Evolutionary conservation across 495 filamentous ascomycete species (phyloP), one percentile per base, ranked within the genome.

Genomic region (Massariosphaeria phaeospora): DNA sequence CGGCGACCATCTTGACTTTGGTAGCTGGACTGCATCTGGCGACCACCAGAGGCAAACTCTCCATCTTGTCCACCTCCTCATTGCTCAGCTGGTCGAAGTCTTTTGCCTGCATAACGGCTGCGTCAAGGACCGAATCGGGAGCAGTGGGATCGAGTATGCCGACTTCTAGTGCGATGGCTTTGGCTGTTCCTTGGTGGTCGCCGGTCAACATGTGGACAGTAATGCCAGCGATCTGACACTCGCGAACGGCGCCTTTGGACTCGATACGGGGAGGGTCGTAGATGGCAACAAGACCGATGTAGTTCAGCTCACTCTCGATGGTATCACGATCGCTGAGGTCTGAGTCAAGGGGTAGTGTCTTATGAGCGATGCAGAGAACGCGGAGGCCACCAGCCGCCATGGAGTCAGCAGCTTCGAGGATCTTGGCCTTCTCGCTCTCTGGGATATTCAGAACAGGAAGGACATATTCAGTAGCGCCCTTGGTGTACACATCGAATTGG

Each of bases 1-100:
- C 83, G 39, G 84, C 78, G 20, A 90, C 82, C 78, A 88, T 85
- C 41, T 83, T 81, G 30, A 88, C 80, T 63, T 87, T 87, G 17
- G 83, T 85, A 45, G 78, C 73, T 0, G 84, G 84, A n/a, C 80
- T 78, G 52, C 83, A 86, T 41, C 84, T 76, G 61, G 84, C 81
- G 59, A 87, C 73, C 26, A 88, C 82, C 41, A 84, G 60, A 3
- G 84, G 81, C 8, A 87, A 73, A 26, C 69, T 75, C 25, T 80
- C 77, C 33, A 87, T 65, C 1, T 66, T 63, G 55, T 88, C 84
- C 55, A 86, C 79, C 53, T 86, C 74, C 2, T 73, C 71, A 34
- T 59, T 51, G 26, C 17, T 55, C 41, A 86, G 63, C 24, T 75
- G 74, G 63, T 85, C 84, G 46, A 86, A 86, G 45, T 81, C 73